phyloP scores from a whole-genome alignment of 148 eudicot genomes.

The Rhododendron henanense region DNA sequence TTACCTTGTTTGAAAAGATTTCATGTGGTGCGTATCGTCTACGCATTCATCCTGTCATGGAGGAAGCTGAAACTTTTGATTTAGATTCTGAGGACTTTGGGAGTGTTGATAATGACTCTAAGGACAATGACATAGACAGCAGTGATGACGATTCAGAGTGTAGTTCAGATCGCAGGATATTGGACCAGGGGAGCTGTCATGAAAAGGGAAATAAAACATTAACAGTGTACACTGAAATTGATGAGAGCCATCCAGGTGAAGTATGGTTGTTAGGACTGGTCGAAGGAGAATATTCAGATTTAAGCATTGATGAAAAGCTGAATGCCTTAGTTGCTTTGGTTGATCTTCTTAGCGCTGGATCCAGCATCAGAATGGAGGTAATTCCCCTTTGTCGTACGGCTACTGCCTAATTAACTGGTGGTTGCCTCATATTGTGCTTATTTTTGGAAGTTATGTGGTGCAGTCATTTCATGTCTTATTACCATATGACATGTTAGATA shows the following conservation, averaged over 20 bases:
- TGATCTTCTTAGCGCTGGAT: conserved; percentile 78
- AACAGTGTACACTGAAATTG: conserved; percentile 57
- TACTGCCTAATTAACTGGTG: neutral
- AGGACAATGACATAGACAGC: conserved; percentile 31
- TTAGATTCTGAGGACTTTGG: conserved; percentile 71
- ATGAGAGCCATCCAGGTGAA: conserved; percentile 92
- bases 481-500: neutral
- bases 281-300: conserved; percentile 94
- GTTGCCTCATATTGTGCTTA: neutral
- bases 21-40: conserved; percentile 73
- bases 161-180: conserved; percentile 43
- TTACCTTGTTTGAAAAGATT: conserved; percentile 85
- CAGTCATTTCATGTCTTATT: neutral
- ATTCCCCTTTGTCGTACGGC: neutral
- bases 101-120: conserved; percentile 61
- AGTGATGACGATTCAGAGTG: conserved; percentile 43
- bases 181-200: conserved; percentile 14
- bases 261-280: conserved; percentile 82
- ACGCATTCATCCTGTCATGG: conserved; percentile 40
- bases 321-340: conserved; percentile 63
- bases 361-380: conserved; percentile 81
- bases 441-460: neutral
- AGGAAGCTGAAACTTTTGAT: conserved; percentile 46
- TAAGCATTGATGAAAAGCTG: conserved; percentile 87
- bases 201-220: conserved; percentile 21